A percentile compares a stretch with the other conserved stretches of the same genome.
Conservation (phyloP, 2,329 filamentous ascomycete species). For the Elsinoe fawcettii region DNA sequence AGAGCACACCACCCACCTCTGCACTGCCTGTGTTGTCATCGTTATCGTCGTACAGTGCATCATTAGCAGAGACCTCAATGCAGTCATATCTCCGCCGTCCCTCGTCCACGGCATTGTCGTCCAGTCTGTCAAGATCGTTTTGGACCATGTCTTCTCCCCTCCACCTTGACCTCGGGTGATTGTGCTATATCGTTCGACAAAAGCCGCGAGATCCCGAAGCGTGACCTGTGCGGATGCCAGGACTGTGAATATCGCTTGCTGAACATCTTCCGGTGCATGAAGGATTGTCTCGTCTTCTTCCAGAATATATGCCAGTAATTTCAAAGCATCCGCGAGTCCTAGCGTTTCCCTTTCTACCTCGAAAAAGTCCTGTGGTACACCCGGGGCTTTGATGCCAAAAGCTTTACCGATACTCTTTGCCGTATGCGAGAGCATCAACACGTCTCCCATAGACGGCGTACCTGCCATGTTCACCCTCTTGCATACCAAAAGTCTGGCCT, state of each 20-base stretch:
- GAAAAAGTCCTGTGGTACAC: constrained; percentile 26
- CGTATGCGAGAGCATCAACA: constrained; percentile 8
- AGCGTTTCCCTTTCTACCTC: constrained; percentile 37
- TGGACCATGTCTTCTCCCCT: constrained; percentile 39
- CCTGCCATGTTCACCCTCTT: background rate
- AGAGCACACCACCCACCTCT: constrained; percentile 27
- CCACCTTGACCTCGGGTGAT: constrained; percentile 35
- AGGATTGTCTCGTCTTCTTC: constrained; percentile 32
- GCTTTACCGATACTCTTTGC: constrained; percentile 12
- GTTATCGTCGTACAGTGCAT: constrained; percentile 37
- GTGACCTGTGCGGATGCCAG: constrained; percentile 34
- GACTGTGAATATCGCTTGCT: constrained; percentile 33
- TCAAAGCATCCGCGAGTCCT: constrained; percentile 36
- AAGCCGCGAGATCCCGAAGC: constrained; percentile 37
- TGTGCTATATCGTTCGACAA: constrained; percentile 40
- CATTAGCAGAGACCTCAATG: constrained; percentile 34
- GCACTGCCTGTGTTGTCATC: constrained; percentile 35
- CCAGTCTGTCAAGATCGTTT: constrained; percentile 36
- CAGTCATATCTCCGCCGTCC: constrained; percentile 35
- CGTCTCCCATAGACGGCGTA: constrained; percentile 11
- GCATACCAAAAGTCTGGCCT: background rate
- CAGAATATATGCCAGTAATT: constrained; percentile 39
- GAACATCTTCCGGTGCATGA: constrained; percentile 29
- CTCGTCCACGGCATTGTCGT: constrained; percentile 40
- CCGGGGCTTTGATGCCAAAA: constrained; percentile 1